phyloP scores from a whole-genome alignment of 2,329 filamentous ascomycete species.

The Cytospora paraplurivora region DNA sequence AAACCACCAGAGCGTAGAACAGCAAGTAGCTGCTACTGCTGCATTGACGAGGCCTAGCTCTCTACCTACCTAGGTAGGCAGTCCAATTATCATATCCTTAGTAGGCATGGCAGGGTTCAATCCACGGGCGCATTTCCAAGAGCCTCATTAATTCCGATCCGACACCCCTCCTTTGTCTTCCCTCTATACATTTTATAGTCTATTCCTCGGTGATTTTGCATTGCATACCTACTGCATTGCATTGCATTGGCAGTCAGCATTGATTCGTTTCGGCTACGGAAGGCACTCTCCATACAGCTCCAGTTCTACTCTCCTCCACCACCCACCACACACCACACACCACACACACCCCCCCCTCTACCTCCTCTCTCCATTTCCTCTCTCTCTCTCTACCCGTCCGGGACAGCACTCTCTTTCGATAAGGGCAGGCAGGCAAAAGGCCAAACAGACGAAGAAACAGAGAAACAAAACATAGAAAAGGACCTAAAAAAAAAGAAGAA shows the following conservation, averaged over 20 bases:
- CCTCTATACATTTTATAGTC: background rate
- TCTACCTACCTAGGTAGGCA: too few relatives aligned
- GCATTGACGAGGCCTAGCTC: too few relatives aligned
- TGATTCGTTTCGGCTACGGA: slow-evolving; percentile 2
- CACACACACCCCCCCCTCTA: too few relatives aligned
- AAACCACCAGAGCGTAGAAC: too few relatives aligned
- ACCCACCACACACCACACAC: too few relatives aligned
- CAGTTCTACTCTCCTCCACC: background rate
- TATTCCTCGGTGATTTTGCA: background rate
- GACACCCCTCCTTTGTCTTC: background rate
- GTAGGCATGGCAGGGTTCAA: too few relatives aligned
- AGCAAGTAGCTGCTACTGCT: too few relatives aligned
- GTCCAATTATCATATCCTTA: too few relatives aligned
- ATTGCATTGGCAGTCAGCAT: background rate
- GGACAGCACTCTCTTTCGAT: background rate
- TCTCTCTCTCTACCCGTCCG: background rate
- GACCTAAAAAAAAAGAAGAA: background rate
- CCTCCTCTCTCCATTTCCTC: background rate
- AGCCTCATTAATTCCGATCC: background rate
- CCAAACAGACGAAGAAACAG: background rate
- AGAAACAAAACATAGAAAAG: background rate
- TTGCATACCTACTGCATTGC: background rate
- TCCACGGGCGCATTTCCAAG: too few relatives aligned
- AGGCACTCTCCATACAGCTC: slow-evolving; percentile 1
- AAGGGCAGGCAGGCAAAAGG: background rate